Evolutionary conservation across 805 yeast species (phyloP).

Genomic region (Jamesozyma piceae): DNA sequence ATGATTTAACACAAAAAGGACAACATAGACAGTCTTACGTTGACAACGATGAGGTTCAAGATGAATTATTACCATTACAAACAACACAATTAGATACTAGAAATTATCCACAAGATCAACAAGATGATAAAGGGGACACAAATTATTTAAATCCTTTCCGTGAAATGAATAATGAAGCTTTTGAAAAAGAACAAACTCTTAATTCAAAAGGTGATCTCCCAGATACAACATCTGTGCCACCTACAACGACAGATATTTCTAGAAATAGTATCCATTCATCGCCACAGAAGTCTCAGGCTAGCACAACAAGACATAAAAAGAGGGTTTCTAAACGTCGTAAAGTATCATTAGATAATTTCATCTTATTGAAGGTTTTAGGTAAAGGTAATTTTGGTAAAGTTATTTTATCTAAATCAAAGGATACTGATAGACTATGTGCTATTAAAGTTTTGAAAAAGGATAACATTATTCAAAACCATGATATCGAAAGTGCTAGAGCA

Average conservation of each 20-base stretch:
- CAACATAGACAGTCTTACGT: not conserved
- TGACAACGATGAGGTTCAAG: not conserved
- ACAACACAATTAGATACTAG: not conserved
- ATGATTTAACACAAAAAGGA: not conserved
- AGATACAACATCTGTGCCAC: not conserved
- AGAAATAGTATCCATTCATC: constrained; percentile 9
- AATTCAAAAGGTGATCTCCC: constrained; percentile 4
- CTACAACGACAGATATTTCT: not conserved
- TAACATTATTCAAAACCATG: constrained; percentile 89
- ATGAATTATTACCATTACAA: constrained; percentile 1
- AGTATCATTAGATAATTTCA: constrained; percentile 90
- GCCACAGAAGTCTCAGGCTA: constrained; percentile 16
- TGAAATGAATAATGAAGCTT: constrained; percentile 17
- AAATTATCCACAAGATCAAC: not conserved
- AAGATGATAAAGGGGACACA: constrained; percentile 1
- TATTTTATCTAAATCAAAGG: constrained; percentile 89
- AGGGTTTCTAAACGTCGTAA: constrained; percentile 43
- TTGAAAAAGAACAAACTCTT: constrained; percentile 13
- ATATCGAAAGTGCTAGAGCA: constrained; percentile 87
- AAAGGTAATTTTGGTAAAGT: constrained; percentile 99
- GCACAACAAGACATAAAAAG: constrained; percentile 18
- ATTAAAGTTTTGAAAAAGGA: constrained; percentile 94
- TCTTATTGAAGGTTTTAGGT: constrained; percentile 88
- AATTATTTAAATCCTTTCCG: constrained; percentile 20
- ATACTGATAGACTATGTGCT: constrained; percentile 76